These are phyloP conservation scores for Aspergillus brunneoviolaceus DNA, from an alignment of 2,329 filamentous ascomycete genomes.

Conservation along the genomic window DNA sequence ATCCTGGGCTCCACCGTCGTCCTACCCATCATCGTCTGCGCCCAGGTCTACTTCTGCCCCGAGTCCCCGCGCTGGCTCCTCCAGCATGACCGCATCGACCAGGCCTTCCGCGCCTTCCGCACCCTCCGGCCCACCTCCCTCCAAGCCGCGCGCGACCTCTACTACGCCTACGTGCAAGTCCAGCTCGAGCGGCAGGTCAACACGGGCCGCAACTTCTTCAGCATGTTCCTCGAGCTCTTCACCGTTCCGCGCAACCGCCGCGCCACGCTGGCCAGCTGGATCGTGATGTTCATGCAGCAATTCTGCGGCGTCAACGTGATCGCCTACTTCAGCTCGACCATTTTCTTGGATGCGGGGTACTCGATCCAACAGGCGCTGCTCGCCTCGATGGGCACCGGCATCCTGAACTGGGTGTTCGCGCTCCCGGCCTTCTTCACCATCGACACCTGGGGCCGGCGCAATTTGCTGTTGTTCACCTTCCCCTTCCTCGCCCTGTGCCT, in stretches of 20 bases:
- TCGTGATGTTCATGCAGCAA: conserved; percentile 68
- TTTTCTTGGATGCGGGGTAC: conserved; percentile 59
- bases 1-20: conserved; percentile 69
- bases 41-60: conserved; percentile 65
- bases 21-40: conserved; percentile 55
- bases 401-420: conserved; percentile 66
- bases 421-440: conserved; percentile 65
- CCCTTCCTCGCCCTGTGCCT: conserved; percentile 54
- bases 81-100: conserved; percentile 45
- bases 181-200: conserved; percentile 58
- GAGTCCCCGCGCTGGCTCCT: conserved; percentile 55
- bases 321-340: conserved; percentile 62
- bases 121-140: conserved; percentile 51
- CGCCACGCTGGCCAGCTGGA: conserved; percentile 56
- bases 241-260: conserved; percentile 63
- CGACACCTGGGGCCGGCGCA: conserved; percentile 64
- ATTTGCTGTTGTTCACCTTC: conserved; percentile 62
- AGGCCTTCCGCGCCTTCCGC: conserved; percentile 52
- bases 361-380: conserved; percentile 53
- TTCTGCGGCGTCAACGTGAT: conserved; percentile 57
- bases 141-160: conserved; percentile 57
- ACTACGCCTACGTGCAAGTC: conserved; percentile 60
- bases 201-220: conserved; percentile 52
- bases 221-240: conserved; percentile 58
- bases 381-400: conserved; percentile 63